Conservation (phyloP, 2,329 filamentous ascomycete species). For the Cordyceps militaris region DNA sequence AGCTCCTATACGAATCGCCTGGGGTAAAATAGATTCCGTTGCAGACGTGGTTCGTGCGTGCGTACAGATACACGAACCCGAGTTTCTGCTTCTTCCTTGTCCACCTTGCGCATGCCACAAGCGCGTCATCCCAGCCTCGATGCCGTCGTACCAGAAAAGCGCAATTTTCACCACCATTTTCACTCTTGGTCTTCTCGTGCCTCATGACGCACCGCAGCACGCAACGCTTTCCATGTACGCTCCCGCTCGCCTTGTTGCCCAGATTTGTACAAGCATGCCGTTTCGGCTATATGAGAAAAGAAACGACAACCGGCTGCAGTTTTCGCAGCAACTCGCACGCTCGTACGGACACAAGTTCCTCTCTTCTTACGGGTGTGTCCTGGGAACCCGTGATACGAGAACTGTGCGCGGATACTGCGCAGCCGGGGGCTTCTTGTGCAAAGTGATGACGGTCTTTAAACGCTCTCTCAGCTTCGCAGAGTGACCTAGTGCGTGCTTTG, state of each 20-base stretch:
- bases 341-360: background rate
- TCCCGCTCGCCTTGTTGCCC: background rate
- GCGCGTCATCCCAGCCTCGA: background rate
- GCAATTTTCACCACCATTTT: background rate
- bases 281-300: conserved; percentile 5
- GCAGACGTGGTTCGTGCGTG: background rate
- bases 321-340: background rate
- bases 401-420: background rate
- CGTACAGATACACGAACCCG: background rate
- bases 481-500: background rate
- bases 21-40: background rate
- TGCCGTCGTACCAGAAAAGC: background rate
- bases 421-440: background rate
- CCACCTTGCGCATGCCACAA: background rate
- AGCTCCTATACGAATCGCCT: background rate
- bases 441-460: background rate
- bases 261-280: background rate
- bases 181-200: no score
- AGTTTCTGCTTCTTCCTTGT: background rate
- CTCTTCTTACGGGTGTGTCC: no score
- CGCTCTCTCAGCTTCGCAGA: background rate
- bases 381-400: conserved; percentile 3
- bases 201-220: background rate
- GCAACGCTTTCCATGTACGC: background rate
- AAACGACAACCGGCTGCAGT: no score